Conservation (phyloP, 768 basidiomycete species). For the Amanita thiersii region DNA sequence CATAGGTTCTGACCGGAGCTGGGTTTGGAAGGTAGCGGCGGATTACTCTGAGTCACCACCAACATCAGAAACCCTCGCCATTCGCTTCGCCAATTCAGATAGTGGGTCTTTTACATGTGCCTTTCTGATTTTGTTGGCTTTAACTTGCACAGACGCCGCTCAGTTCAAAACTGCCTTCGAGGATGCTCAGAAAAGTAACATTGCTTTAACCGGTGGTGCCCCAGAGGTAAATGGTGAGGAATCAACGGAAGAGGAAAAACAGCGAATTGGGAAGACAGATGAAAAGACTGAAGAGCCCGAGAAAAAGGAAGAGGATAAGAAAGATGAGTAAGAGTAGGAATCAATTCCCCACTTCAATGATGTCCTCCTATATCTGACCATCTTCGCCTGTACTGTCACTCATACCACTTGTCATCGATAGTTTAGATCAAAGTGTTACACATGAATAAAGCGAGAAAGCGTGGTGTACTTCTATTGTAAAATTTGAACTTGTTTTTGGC, state of each 20-base stretch:
- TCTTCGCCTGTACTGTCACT: too few species aligned
- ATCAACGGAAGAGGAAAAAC: conserved; percentile 20
- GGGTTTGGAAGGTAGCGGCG: conserved; percentile 97
- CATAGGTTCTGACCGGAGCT: conserved; percentile 97
- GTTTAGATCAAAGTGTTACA: conserved; percentile 13
- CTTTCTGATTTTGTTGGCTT: conserved; percentile 1
- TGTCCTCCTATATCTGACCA: conserved; percentile 1
- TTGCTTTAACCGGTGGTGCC: conserved; percentile 24
- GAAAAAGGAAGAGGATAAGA: conserved; percentile 16
- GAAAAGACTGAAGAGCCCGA: conserved; percentile 21
- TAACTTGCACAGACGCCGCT: conserved; percentile 54
- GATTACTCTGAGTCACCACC: conserved; percentile 91
- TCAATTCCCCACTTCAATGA: too few species aligned
- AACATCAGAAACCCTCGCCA: conserved; percentile 91
- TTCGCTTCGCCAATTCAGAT: conserved; percentile 95
- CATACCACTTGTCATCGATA: conserved; percentile 17
- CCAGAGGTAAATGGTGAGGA: conserved; percentile 15
- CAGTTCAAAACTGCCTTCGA: conserved; percentile 91
- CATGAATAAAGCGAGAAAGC: neutral
- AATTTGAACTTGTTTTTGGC: neutral
- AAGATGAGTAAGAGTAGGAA: conserved; percentile 27
- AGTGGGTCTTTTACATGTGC: conserved; percentile 45
- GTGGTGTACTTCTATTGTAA: conserved; percentile 5
- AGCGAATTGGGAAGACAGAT: conserved; percentile 22
- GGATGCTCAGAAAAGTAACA: conserved; percentile 68